A percentile compares a stretch with the other conserved stretches of the same genome.
Evolutionary conservation across 441 rosid species (phyloP).

Genomic region (Brassica balearica): DNA sequence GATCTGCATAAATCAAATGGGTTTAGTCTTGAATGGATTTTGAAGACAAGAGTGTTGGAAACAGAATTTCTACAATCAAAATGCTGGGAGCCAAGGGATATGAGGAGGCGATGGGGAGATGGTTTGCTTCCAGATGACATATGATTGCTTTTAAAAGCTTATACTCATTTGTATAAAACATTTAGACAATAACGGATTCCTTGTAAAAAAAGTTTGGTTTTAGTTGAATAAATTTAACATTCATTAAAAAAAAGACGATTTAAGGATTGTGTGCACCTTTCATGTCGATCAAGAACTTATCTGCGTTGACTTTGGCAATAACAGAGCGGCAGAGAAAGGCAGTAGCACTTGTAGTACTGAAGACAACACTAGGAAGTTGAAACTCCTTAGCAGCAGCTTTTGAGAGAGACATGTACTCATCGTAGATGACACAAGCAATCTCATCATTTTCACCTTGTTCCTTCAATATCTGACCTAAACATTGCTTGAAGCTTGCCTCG

Average conservation of each 20-base stretch:
- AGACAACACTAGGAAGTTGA: conserved; percentile 50
- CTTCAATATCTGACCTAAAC: conserved; percentile 31
- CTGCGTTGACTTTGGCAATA: conserved; percentile 19
- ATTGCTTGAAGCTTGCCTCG: conserved; percentile 37
- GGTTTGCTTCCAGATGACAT: too few species aligned
- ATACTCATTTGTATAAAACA: too few species aligned
- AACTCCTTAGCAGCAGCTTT: conserved; percentile 47
- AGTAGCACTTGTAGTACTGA: conserved; percentile 49
- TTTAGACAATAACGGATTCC: too few species aligned
- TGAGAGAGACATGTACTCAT: conserved; percentile 54
- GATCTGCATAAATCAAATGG: conserved; percentile 38
- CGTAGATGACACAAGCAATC: conserved; percentile 54
- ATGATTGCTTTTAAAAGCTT: too few species aligned
- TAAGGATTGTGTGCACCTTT: conserved; percentile 13
- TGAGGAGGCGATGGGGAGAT: too few species aligned
- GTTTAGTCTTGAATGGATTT: background rate
- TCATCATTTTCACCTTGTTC: conserved; percentile 22
- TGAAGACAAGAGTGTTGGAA: background rate
- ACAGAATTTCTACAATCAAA: too few species aligned
- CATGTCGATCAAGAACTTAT: conserved; percentile 18
- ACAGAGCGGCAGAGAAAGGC: conserved; percentile 41
- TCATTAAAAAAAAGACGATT: too few species aligned
- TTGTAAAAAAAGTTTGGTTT: too few species aligned
- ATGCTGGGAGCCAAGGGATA: too few species aligned
- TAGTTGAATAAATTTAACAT: too few species aligned